These are phyloP conservation scores for Cladosporium sp. DNA, from an alignment of 2,329 filamentous ascomycete genomes.

Conservation along the genomic window DNA sequence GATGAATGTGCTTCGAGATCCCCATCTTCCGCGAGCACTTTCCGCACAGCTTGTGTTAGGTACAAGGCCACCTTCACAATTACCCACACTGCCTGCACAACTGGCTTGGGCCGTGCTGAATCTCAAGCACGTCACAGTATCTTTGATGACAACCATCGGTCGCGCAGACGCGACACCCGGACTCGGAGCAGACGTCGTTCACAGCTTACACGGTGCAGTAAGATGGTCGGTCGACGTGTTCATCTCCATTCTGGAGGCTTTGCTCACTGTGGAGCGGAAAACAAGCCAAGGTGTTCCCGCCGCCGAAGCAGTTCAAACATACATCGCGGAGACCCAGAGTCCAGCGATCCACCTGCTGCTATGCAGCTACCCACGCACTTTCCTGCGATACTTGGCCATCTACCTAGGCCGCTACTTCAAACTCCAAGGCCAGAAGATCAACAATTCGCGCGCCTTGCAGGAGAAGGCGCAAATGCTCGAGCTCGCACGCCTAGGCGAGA, in stretches of 20 bases:
- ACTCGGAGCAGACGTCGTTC: constrained; percentile 62
- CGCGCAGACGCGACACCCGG: constrained; percentile 8
- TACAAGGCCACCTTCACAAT: constrained; percentile 9
- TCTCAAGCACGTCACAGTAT: constrained; percentile 60
- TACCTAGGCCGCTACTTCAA: constrained; percentile 49
- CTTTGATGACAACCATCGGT: constrained; percentile 25
- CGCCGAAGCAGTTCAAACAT: constrained; percentile 26
- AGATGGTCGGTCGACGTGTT: constrained; percentile 74
- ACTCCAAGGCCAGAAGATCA: constrained; percentile 22
- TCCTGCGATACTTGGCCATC: constrained; percentile 68
- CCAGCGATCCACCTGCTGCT: constrained; percentile 58
- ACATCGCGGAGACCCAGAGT: constrained; percentile 24
- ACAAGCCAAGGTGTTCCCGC: constrained; percentile 10
- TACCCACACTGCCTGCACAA: constrained; percentile 67
- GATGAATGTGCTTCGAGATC: constrained; percentile 66
- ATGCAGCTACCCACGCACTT: constrained; percentile 71
- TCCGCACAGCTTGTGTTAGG: constrained; percentile 13
- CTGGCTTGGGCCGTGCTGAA: constrained; percentile 74
- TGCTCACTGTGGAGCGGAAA: constrained; percentile 44
- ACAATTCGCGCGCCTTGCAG: constrained; percentile 45
- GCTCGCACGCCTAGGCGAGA: constrained; percentile 53
- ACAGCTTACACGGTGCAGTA: constrained; percentile 70
- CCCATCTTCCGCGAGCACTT: constrained; percentile 3
- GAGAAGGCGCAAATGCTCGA: constrained; percentile 51
- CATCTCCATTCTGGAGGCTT: constrained; percentile 56